Percentiles rank a stretch among this genome's conserved stretches.
phyloP scores from a whole-genome alignment of 2,329 filamentous ascomycete species.

The Dactylellina leptospora region DNA sequence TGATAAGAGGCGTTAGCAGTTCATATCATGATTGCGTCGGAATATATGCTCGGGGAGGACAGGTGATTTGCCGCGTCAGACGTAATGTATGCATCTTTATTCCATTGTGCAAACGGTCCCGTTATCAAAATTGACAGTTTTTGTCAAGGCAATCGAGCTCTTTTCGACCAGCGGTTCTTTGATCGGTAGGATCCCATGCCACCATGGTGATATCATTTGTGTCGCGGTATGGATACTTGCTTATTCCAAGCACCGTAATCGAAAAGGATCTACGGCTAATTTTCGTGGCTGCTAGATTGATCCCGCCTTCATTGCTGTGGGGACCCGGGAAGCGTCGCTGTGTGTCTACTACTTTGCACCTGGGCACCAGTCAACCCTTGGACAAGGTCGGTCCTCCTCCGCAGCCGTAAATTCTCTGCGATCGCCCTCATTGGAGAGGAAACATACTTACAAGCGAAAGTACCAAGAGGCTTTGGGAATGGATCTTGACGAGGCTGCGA shows the following conservation, averaged over 20 bases:
- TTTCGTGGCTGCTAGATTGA: conserved; percentile 23
- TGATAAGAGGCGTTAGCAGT: conserved; percentile 10
- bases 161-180: conserved; percentile 24
- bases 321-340: conserved; percentile 27
- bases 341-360: conserved; percentile 52
- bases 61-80: conserved; percentile 33
- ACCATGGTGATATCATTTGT: conserved; percentile 30
- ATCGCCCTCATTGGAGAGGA: conserved; percentile 44
- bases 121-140: background rate
- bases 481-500: conserved; percentile 29
- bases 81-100: conserved; percentile 35
- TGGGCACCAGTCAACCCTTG: conserved; percentile 21
- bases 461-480: conserved; percentile 49
- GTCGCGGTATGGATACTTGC: conserved; percentile 22
- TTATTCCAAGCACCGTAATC: background rate
- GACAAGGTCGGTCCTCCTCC: conserved; percentile 53
- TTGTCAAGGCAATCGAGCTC: conserved; percentile 33
- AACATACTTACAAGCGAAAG: conserved; percentile 53
- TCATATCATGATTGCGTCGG: conserved; percentile 13
- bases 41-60: conserved; percentile 35
- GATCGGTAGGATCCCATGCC: conserved; percentile 20
- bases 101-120: too few relatives aligned
- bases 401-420: conserved; percentile 33
- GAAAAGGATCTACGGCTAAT: background rate
- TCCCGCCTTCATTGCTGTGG: conserved; percentile 46